These are phyloP conservation scores for Takashimella koratensis DNA, from an alignment of 1,284 basidiomycete species.

Conservation along the genomic window DNA sequence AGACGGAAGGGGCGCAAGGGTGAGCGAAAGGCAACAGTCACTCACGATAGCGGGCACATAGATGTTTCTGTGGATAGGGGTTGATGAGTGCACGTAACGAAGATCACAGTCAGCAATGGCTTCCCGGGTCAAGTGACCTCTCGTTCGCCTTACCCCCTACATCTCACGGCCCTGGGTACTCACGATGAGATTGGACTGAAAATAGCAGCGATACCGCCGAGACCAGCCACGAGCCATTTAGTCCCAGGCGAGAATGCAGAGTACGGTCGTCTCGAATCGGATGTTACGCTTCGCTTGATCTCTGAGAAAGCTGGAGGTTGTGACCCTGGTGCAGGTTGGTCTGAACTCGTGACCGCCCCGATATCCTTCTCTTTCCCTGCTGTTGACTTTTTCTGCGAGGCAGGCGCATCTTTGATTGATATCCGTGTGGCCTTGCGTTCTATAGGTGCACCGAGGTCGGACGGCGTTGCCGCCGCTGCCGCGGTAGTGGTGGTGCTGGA, in stretches of 20 bases:
- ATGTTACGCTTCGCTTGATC: constrained; percentile 9
- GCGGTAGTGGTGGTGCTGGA: background rate
- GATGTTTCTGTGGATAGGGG: constrained; percentile 10
- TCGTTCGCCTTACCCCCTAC: background rate
- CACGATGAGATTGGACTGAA: constrained; percentile 26
- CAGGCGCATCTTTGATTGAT: background rate
- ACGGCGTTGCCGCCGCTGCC: background rate
- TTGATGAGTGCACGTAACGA: background rate
- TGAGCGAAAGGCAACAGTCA: background rate
- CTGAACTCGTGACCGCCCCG: too few species aligned
- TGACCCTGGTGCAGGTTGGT: background rate
- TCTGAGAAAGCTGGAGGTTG: background rate
- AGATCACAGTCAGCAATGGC: background rate
- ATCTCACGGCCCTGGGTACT: background rate
- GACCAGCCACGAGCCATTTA: constrained; percentile 29
- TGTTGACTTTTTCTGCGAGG: background rate
- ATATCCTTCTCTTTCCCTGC: too few species aligned
- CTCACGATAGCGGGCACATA: constrained; percentile 13
- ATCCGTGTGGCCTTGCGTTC: background rate
- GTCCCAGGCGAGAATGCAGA: constrained; percentile 31
- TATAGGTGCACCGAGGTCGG: background rate
- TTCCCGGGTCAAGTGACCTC: background rate
- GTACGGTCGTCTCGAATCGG: constrained; percentile 24
- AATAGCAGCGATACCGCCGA: constrained; percentile 30
- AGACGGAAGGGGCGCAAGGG: constrained; percentile 9